phyloP scores from a whole-genome alignment of 352 stramenopile species.

The Pythium dissotocum region DNA sequence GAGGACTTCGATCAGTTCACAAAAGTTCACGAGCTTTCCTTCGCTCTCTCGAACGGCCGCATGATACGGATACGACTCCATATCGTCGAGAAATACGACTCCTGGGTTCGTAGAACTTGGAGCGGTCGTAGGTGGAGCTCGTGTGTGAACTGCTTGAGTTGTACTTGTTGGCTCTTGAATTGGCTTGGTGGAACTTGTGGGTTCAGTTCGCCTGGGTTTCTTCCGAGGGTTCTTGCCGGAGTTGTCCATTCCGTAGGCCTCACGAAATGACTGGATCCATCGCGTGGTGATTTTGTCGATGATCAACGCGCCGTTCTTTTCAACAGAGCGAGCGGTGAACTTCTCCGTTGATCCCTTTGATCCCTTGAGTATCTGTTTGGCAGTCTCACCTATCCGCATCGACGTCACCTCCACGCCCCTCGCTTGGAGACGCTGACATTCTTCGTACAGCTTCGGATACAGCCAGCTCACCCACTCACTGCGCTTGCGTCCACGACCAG shows the following conservation, averaged over 20 bases:
- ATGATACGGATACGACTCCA: background rate
- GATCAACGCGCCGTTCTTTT: background rate
- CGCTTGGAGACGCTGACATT: background rate
- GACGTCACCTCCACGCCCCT: background rate
- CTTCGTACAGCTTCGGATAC: background rate
- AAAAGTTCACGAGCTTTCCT: background rate
- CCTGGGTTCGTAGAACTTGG: background rate
- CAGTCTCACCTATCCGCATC: background rate
- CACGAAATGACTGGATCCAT: background rate
- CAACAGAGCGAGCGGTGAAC: background rate
- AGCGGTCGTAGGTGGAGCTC: too few relatives aligned
- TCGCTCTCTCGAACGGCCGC: background rate
- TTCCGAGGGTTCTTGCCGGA: background rate
- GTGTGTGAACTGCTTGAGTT: too few relatives aligned
- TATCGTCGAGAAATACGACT: background rate
- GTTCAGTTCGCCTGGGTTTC: background rate
- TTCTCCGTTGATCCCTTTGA: background rate
- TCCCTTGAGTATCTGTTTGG: background rate
- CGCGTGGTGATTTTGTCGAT: background rate
- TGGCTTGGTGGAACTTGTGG: too few relatives aligned
- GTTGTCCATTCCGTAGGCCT: background rate
- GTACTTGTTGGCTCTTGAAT: too few relatives aligned
- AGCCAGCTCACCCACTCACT: background rate
- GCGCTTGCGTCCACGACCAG: background rate
- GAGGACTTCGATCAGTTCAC: background rate